phyloP scores from a whole-genome alignment of 148 eudicot genomes.

The Camellia granthamiana region DNA sequence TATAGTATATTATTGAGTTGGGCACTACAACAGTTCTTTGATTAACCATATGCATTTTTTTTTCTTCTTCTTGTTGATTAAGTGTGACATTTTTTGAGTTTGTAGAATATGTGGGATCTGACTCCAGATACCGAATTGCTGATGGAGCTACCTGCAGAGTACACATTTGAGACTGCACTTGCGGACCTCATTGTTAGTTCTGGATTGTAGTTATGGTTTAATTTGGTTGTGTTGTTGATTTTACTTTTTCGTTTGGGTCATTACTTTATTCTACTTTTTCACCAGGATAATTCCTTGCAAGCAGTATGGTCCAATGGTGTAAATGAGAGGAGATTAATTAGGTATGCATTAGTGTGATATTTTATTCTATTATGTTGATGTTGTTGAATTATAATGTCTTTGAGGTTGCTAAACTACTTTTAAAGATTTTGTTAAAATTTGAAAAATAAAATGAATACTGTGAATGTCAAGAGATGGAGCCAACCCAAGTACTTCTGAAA shows the following conservation, averaged over 20 bases:
- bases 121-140: slow-evolving; percentile 72
- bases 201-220: background rate
- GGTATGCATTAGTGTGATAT: slow-evolving; percentile 26
- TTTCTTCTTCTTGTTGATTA: background rate
- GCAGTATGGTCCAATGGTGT: slow-evolving; percentile 62
- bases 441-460: background rate
- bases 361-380: background rate
- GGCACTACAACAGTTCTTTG: background rate
- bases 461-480: background rate
- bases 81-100: background rate
- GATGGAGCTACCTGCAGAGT: slow-evolving; percentile 67
- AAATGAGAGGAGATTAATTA: slow-evolving; percentile 43
- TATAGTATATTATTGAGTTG: background rate
- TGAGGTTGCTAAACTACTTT: background rate
- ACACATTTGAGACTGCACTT: slow-evolving; percentile 70
- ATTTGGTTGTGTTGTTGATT: background rate
- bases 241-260: background rate
- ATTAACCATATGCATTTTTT: background rate
- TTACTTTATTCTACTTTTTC: slow-evolving; percentile 8
- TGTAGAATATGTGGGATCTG: slow-evolving; percentile 84
- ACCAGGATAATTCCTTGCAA: slow-evolving; percentile 85
- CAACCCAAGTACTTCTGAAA: background rate
- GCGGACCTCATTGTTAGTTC: slow-evolving; percentile 74
- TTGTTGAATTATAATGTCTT: background rate
- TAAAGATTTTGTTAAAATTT: background rate